Evolutionary conservation across 345 rosid species (phyloP).

Genomic region (Salix arbutifolia): DNA sequence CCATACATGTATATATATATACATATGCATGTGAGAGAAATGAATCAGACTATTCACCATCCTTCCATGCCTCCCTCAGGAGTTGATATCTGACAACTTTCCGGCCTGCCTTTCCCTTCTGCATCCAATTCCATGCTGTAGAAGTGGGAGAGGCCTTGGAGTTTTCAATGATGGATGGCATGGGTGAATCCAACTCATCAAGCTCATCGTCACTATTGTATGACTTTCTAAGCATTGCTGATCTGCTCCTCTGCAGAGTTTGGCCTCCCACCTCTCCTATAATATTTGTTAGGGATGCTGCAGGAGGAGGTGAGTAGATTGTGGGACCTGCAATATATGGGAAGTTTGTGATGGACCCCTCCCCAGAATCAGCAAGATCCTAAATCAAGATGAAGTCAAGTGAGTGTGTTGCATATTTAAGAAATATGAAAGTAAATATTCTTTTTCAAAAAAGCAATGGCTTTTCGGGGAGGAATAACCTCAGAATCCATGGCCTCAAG

Average conservation of each 20-base stretch:
- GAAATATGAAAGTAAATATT: neutral
- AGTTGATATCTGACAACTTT: conserved; percentile 34
- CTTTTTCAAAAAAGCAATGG: neutral
- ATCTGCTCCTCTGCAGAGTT: conserved; percentile 42
- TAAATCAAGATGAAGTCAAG: conserved; percentile 16
- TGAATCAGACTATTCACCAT: conserved; percentile 30
- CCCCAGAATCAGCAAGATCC: conserved; percentile 46
- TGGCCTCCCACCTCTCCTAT: conserved; percentile 56
- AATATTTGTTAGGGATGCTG: conserved; percentile 42
- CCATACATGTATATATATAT: neutral
- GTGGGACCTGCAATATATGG: conserved; percentile 60
- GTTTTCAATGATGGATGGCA: conserved; percentile 50
- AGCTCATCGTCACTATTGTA: conserved; percentile 88
- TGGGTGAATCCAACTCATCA: conserved; percentile 70
- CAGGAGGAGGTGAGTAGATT: conserved; percentile 55
- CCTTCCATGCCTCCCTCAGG: conserved; percentile 69
- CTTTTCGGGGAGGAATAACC: conserved; percentile 39
- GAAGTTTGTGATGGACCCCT: conserved; percentile 40
- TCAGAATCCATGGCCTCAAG: conserved; percentile 58
- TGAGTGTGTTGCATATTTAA: neutral
- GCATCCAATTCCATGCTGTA: conserved; percentile 5
- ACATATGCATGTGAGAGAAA: neutral
- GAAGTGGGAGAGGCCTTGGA: conserved; percentile 18
- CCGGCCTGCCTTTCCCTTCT: conserved; percentile 9
- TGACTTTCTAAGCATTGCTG: conserved; percentile 58